These are phyloP conservation scores for Hortiboletus flavorubellus DNA, from an alignment of 768 basidiomycete genomes.

Conservation along the genomic window DNA sequence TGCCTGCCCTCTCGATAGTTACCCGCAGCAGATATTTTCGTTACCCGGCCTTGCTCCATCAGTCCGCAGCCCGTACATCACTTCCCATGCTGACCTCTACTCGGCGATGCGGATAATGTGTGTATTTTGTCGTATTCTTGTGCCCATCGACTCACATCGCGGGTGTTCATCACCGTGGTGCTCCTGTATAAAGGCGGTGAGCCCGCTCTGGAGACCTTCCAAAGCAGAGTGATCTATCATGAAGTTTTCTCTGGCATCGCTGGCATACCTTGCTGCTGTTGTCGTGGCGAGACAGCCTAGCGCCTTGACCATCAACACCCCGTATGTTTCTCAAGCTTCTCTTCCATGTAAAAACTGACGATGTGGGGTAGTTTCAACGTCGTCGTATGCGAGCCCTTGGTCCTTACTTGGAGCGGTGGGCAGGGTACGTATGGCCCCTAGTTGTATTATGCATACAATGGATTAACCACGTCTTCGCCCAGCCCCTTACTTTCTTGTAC, in stretches of 20 bases:
- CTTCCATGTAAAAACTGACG: neutral
- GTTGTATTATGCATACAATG: too few species aligned
- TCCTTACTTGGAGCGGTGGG: neutral
- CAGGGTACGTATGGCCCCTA: neutral
- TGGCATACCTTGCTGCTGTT: neutral
- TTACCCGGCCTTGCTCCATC: neutral
- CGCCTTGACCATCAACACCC: neutral
- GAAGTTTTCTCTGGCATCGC: neutral
- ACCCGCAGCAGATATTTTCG: neutral
- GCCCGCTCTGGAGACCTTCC: neutral
- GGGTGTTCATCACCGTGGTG: too few species aligned
- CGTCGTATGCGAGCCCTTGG: neutral
- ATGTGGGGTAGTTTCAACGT: neutral
- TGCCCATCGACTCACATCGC: too few species aligned
- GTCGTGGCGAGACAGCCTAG: neutral
- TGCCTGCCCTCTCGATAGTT: neutral
- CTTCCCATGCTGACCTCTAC: too few species aligned
- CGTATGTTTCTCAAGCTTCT: neutral
- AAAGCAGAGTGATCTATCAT: neutral
- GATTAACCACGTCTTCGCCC: neutral
- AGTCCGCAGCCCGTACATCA: neutral
- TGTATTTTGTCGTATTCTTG: too few species aligned
- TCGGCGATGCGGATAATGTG: too few species aligned
- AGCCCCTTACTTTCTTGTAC: conserved; percentile 54
- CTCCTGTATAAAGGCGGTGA: too few species aligned